phyloP scores from a whole-genome alignment of 1,284 basidiomycete species.

The Cutaneotrichosporon cyanovorans region DNA sequence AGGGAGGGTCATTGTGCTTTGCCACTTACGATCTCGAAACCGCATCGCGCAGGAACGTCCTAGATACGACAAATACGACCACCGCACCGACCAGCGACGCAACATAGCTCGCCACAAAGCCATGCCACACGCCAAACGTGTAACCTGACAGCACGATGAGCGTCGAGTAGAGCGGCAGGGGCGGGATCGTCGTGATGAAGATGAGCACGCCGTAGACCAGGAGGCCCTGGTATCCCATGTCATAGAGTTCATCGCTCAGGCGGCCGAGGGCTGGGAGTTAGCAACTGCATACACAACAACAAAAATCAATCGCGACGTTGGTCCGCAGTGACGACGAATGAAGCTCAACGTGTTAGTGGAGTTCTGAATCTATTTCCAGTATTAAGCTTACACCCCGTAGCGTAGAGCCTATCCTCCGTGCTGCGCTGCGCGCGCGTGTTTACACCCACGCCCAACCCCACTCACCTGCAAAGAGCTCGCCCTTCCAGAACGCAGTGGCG shows the following conservation, averaged over 20 bases:
- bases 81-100: constrained; percentile 48
- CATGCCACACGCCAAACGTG: constrained; percentile 49
- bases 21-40: constrained; percentile 33
- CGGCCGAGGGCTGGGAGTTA: constrained; percentile 33
- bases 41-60: constrained; percentile 32
- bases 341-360: too few species aligned
- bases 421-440: too few species aligned
- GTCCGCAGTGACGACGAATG: too few species aligned
- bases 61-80: constrained; percentile 47
- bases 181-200: constrained; percentile 46
- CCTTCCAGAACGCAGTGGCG: constrained; percentile 37
- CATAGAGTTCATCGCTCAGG: constrained; percentile 33
- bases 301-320: too few species aligned
- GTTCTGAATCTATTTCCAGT: too few species aligned
- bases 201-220: constrained; percentile 43
- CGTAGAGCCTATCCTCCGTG: too few species aligned
- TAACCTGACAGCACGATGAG: constrained; percentile 50
- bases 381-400: too few species aligned
- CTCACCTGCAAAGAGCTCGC: constrained; percentile 40
- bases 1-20: too few species aligned
- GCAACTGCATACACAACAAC: not conserved
- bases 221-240: constrained; percentile 38
- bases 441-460: too few species aligned
- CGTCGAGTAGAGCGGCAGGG: constrained; percentile 51
- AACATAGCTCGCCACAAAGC: constrained; percentile 49